These are phyloP conservation scores for Ploettnerulaceae sp. DNA, from an alignment of 2,329 filamentous ascomycete genomes.

Conservation along the genomic window DNA sequence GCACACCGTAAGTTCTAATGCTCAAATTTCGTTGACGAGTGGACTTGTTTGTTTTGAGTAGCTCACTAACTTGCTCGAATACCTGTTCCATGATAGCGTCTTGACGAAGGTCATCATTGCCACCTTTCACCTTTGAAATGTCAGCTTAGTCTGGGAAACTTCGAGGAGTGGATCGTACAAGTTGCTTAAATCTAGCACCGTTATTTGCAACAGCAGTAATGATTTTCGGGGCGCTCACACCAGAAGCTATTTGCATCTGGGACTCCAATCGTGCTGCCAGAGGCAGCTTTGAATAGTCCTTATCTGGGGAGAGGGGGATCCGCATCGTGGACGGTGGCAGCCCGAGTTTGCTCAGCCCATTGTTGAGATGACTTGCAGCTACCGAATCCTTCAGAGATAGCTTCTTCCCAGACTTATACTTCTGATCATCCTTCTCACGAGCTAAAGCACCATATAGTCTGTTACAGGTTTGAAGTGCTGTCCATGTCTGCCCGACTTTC, in stretches of 20 bases:
- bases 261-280: conserved; percentile 67
- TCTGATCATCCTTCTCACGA: conserved; percentile 56
- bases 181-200: conserved; percentile 76
- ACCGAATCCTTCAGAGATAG: conserved; percentile 57
- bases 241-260: conserved; percentile 78
- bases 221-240: conserved; percentile 90
- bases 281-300: conserved; percentile 73
- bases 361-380: conserved; percentile 59
- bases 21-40: conserved; percentile 85
- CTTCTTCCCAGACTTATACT: conserved; percentile 64
- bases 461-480: conserved; percentile 68
- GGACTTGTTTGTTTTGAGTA: conserved; percentile 78
- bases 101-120: conserved; percentile 92
- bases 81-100: conserved; percentile 99
- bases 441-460: conserved; percentile 61
- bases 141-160: conserved; percentile 27
- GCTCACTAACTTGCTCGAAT: conserved; percentile 88
- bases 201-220: conserved; percentile 76
- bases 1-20: conserved; percentile 94
- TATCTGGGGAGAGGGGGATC: conserved; percentile 66
- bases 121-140: conserved; percentile 68
- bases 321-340: conserved; percentile 89
- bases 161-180: too few relatives aligned
- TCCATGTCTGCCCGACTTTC: conserved; percentile 55
- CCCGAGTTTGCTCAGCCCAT: conserved; percentile 56